Evolutionary conservation across 73 alveolate genomes (phyloP), one percentile per base, ranked within the genome.

Genomic region (Uronychia setigera): DNA sequence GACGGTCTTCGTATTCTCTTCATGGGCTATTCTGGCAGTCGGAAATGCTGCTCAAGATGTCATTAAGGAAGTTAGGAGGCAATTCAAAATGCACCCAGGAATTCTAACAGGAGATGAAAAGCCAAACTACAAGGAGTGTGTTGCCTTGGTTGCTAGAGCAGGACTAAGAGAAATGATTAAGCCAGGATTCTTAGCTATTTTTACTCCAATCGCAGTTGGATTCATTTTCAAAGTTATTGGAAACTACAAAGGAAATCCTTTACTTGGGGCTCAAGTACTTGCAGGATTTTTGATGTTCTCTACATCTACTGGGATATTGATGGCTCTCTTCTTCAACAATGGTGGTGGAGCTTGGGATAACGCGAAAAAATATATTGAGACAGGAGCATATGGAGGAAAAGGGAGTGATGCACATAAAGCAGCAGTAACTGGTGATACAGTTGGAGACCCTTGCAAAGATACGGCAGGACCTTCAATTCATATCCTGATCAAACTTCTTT

Each of bases 331-430:
- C 88, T 88, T 96, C 83, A 96, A 96, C 86, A 96, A 96, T 76
- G 99, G 98, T 14, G 99, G 99, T 32, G 99, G 99, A 0, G 99
- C 99, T 1, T 96, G 99, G 99, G 99, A 96, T 87, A 96, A 96
- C 77, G 97, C 97, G 59, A 96, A 96, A 92, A 96, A 96, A 78
- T 96, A 92, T 80, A 88, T 96, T 58, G 99, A 96, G 59, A 94
- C 97, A 25, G 99, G 99, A 26, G 95, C 74, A 28, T 88, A 89
- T 74, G 99, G 98, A 27, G 99, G 99, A 0, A 96, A 96, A 79
- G 98, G 98, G 29, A 87, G 97, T 34, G 99, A 96, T 25, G 97
- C 99, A 14, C 99, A 96, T 78, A 96, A 96, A 82, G 97, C 98
- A 33, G 96, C 97, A 30, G 98, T 95, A 0, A 95, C 99, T 1